phyloP scores from a whole-genome alignment of 2,329 filamentous ascomycete species.

The Penicillium digitatum region DNA sequence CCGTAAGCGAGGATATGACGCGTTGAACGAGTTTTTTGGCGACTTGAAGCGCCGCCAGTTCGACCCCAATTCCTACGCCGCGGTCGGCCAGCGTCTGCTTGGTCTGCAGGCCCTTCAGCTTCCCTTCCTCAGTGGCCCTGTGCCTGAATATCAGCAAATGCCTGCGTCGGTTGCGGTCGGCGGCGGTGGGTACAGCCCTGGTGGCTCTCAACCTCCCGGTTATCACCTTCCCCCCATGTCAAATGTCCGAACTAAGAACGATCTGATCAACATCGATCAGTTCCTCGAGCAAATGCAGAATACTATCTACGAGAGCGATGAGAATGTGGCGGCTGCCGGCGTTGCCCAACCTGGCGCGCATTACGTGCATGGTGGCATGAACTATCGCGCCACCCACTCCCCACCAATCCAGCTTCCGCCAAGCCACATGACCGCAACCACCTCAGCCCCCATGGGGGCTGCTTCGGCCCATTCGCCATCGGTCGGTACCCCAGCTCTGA shows the following conservation, averaged over 20 bases:
- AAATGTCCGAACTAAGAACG: constrained; percentile 86
- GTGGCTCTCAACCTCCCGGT: constrained; percentile 64
- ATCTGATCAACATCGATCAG: constrained; percentile 88
- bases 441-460: constrained; percentile 40
- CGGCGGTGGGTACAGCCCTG: constrained; percentile 50
- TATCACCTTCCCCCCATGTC: constrained; percentile 85
- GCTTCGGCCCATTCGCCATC: constrained; percentile 45
- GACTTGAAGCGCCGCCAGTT: constrained; percentile 88
- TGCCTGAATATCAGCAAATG: constrained; percentile 52
- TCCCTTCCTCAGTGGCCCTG: constrained; percentile 56
- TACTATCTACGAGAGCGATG: constrained; percentile 90
- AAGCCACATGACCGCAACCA: constrained; percentile 39
- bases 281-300: constrained; percentile 94
- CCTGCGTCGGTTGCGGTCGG: constrained; percentile 56
- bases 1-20: constrained; percentile 81
- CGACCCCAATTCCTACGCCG: constrained; percentile 81
- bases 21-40: constrained; percentile 89
- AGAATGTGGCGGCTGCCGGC: constrained; percentile 71
- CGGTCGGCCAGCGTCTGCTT: constrained; percentile 84
- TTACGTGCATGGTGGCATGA: constrained; percentile 53
- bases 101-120: constrained; percentile 68
- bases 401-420: constrained; percentile 46
- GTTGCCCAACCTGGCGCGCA: constrained; percentile 71
- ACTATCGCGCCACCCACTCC: constrained; percentile 56
- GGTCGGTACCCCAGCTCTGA: constrained; percentile 58